A percentile compares a stretch with the other conserved stretches of the same genome.
Conservation (phyloP, 805 yeast species). For the Helenozyma rhizophorensis region DNA sequence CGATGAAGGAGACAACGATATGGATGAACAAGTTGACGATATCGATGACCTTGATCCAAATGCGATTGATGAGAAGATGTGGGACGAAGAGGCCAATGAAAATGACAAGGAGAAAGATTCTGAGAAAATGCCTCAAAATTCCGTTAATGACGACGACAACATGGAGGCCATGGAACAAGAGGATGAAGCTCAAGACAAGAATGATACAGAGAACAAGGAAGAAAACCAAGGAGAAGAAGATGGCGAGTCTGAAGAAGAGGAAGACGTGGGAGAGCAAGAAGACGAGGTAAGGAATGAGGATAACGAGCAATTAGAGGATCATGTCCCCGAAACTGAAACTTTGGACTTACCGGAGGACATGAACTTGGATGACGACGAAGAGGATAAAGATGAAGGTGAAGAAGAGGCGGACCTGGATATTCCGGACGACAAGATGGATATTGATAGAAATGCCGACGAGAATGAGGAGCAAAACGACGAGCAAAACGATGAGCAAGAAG, state of each 20-base stretch:
- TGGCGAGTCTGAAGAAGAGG: conserved; percentile 57
- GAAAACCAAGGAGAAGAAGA: conserved; percentile 40
- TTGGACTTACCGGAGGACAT: conserved; percentile 90
- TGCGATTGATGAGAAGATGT: conserved; percentile 95
- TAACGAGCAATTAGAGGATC: conserved; percentile 61
- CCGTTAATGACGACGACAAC: conserved; percentile 47
- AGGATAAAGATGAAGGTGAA: conserved; percentile 42
- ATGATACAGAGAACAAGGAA: conserved; percentile 19
- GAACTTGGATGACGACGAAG: conserved; percentile 79
- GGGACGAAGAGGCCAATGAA: conserved; percentile 88
- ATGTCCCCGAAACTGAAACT: conserved; percentile 80
- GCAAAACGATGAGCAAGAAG: conserved; percentile 30
- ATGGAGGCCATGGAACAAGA: conserved; percentile 45
- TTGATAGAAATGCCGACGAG: conserved; percentile 13
- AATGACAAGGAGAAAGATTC: conserved; percentile 78
- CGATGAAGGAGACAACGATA: conserved; percentile 48
- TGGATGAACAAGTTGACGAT: conserved; percentile 88
- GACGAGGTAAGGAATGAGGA: conserved; percentile 71
- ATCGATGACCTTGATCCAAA: conserved; percentile 88
- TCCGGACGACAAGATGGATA: conserved; percentile 19
- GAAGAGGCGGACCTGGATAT: conserved; percentile 21
- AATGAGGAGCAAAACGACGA: conserved; percentile 25
- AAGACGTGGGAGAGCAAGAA: conserved; percentile 79
- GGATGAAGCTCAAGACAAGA: conserved; percentile 33
- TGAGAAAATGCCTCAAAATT: conserved; percentile 60